Evolutionary conservation across 2,329 filamentous ascomycete genomes (phyloP).

Genomic region (Pseudogymnoascus sp.): DNA sequence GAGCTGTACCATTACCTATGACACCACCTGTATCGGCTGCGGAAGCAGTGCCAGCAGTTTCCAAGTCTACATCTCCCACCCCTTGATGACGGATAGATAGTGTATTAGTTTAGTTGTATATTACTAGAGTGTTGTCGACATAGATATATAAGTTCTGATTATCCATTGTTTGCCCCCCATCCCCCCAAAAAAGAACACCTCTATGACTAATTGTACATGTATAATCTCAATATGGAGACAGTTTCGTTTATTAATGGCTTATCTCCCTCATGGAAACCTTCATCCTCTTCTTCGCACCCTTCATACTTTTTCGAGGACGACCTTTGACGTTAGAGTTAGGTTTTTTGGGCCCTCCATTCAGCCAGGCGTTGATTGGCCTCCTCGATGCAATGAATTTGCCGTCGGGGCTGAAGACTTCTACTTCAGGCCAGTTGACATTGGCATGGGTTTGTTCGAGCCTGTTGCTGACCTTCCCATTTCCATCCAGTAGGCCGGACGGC

Average conservation of each 20-base stretch:
- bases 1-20: conserved; percentile 42
- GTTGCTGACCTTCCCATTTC: conserved; percentile 12
- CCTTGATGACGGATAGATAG: neutral
- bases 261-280: neutral
- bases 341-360: conserved; percentile 48
- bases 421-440: conserved; percentile 49
- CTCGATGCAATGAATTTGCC: conserved; percentile 68
- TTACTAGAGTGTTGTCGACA: neutral
- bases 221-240: neutral
- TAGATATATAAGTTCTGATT: neutral
- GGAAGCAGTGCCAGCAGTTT: neutral
- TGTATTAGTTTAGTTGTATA: conserved; percentile 8
- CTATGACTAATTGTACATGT: conserved; percentile 9
- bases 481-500: conserved; percentile 23
- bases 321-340: conserved; percentile 40
- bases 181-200: neutral
- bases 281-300: conserved; percentile 43
- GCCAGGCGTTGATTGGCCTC: conserved; percentile 62
- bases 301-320: conserved; percentile 63
- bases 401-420: conserved; percentile 79
- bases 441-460: conserved; percentile 16
- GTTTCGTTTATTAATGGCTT: neutral
- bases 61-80: conserved; percentile 1
- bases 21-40: neutral
- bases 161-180: neutral